Base-by-base conservation (phyloP, 352 stramenopile genomes). In the Pythium dissotocum region DNA sequence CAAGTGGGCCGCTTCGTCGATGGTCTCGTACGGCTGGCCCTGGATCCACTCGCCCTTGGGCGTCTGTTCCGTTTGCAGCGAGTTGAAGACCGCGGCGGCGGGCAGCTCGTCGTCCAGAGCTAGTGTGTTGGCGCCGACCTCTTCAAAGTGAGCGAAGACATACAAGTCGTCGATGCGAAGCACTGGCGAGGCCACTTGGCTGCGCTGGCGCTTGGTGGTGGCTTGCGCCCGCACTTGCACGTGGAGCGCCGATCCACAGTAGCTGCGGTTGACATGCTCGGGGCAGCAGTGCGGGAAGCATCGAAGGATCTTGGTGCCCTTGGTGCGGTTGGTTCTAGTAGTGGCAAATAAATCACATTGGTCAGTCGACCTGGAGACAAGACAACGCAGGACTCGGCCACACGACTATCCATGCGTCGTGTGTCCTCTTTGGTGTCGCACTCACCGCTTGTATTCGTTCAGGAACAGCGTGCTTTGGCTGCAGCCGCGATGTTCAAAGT, bases 271-370 rank as follows among this genome's bases (percentile, higher is more conserved):
- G 52, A 91, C 61, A 55, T 91, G 83, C 52, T 81, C 62, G 0
- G 83, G 83, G 38, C 81, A 91, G 69, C 83, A 91, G 61, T 91
- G 81, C 21, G 83, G 81, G 62, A 91, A 91, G 71, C 80, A 91
- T 36, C 82, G 79, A 58, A 90, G 48, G 73, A 90, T 90, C 80
- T 86, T 86, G 57, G 73, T 80, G 53, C 77, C 73, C 35, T 83
- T 83, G 32, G 76, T 83, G 33, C 78, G 78, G 65, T 86, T 86
- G 4, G 72, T 83, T 12, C 78, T 83, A 24, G 65, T 49, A 24
- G 51, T 53, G 18, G 21, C 44, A 58, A 26, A 40, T n/a, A 40
- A 44, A 9, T 38, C 12, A 0, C 61, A 30, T 24, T 54, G 21
- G 51, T 59, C 33, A 59, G 61, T 54, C 32, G 16, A 42, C 59